Base-by-base conservation (phyloP, 2,329 filamentous ascomycete genomes). In the Diaporthe citriasiana region DNA sequence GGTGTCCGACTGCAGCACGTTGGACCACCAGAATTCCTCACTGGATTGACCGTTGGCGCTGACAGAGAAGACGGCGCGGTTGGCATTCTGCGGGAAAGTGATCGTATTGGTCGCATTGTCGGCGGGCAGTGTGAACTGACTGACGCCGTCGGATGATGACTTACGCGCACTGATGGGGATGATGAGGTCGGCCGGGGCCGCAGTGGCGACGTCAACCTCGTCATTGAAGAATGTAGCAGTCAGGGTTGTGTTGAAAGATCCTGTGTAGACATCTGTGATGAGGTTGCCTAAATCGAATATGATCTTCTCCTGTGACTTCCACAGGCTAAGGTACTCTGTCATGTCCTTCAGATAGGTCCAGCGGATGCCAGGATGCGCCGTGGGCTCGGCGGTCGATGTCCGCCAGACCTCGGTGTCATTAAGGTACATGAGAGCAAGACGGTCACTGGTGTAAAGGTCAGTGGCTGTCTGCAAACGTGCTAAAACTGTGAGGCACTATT, bases 1-100 rank as follows among this genome's bases (percentile, higher is more conserved):
- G 4, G 85, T 85, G 76, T 92, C 88, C 13, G 89, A 89, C 56
- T 92, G 87, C 2, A 93, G 88, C 1, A 95, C 91, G 79, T 96
- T 96, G 73, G 88, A 89, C 91, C 93, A 97, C 94, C 94, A 97
- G 79, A 96, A 96, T 81, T 97, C 94, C 83, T 97, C 94, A 22
- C 87, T 84, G 0, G 88, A 88, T 81, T 97, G 94, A 0, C 93
- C 94, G 77, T 92, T 94, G 22, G 94, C 93, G 12, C 93, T 91
- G n/a, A 97, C 87, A 0, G 93, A 91, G 72, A 96, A 90, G 12
- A 95, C 89, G 25, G 94, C 94, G 73, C 92, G 90, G 70, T 89
- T 89, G 27, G 88, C 87, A 78, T 94, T 93, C 66, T 83, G 86
- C 2, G 94, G 94, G 56, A 97, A 86, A n/a, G 77, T 72, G 55